Percentiles rank a stretch among this genome's conserved stretches.
These are phyloP conservation scores for Botrytis deweyae DNA, from an alignment of 2,329 filamentous ascomycete genomes.

Conservation along the genomic window DNA sequence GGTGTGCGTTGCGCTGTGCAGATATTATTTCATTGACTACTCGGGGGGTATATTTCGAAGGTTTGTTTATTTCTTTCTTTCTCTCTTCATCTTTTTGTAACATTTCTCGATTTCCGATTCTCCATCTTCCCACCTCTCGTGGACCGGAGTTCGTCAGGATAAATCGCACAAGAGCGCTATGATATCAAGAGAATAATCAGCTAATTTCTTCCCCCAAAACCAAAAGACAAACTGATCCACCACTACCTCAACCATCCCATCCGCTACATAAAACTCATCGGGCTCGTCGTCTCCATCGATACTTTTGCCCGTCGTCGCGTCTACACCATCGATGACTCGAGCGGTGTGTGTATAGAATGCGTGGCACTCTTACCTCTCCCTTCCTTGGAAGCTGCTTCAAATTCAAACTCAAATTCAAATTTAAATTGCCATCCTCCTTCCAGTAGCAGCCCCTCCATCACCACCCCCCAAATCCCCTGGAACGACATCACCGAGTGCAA, in stretches of 20 bases:
- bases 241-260: constrained; percentile 74
- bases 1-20: constrained; percentile 55
- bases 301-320: constrained; percentile 49
- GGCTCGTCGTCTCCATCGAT: constrained; percentile 65
- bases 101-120: no score
- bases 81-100: no score
- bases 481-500: constrained; percentile 50
- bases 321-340: constrained; percentile 65
- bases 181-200: no score
- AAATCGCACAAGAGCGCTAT: no score
- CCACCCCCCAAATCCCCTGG: constrained; percentile 33
- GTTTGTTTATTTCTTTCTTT: constrained; percentile 41
- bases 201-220: background rate
- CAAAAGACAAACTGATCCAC: constrained; percentile 55
- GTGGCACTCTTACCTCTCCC: constrained; percentile 30
- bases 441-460: constrained; percentile 50
- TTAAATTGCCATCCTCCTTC: background rate
- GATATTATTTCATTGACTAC: constrained; percentile 52
- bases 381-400: background rate
- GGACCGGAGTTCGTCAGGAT: no score
- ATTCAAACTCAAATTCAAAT: no score
- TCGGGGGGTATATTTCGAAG: constrained; percentile 52
- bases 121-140: no score
- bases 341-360: constrained; percentile 56
- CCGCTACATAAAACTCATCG: constrained; percentile 70